These are phyloP conservation scores for Thymus quinquecostatus DNA, from an alignment of 257 asterid genomes.

Conservation along the genomic window DNA sequence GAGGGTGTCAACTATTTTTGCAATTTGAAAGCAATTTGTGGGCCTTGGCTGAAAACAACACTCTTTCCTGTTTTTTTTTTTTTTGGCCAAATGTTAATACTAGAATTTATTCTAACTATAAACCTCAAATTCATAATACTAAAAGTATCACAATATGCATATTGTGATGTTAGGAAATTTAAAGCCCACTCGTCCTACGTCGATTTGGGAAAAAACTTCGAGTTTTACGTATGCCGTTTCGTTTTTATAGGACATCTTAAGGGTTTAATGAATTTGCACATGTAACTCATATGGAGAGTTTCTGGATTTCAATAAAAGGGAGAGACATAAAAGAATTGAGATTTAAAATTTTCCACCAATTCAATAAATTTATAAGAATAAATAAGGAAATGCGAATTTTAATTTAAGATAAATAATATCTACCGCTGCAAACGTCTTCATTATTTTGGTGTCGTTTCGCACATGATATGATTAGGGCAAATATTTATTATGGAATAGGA, in stretches of 20 bases:
- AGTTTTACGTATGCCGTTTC: too few species aligned
- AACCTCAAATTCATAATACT: too few species aligned
- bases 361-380: not conserved
- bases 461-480: not conserved
- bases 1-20: not conserved
- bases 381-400: not conserved
- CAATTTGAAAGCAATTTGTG: not conserved
- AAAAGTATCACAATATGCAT: too few species aligned
- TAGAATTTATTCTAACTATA: too few species aligned
- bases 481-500: not conserved
- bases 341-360: not conserved
- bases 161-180: too few species aligned
- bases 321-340: not conserved
- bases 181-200: too few species aligned
- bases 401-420: not conserved
- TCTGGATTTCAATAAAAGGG: slow-evolving; percentile 2
- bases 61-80: not conserved
- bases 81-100: too few species aligned
- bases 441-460: not conserved
- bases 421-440: too few species aligned
- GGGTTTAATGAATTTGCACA: not conserved
- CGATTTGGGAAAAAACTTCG: too few species aligned
- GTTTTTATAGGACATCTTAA: too few species aligned
- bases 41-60: not conserved
- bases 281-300: slow-evolving; percentile 15